These are phyloP conservation scores for Pythium brachiatum DNA, from an alignment of 352 stramenopile species.

Conservation along the genomic window DNA sequence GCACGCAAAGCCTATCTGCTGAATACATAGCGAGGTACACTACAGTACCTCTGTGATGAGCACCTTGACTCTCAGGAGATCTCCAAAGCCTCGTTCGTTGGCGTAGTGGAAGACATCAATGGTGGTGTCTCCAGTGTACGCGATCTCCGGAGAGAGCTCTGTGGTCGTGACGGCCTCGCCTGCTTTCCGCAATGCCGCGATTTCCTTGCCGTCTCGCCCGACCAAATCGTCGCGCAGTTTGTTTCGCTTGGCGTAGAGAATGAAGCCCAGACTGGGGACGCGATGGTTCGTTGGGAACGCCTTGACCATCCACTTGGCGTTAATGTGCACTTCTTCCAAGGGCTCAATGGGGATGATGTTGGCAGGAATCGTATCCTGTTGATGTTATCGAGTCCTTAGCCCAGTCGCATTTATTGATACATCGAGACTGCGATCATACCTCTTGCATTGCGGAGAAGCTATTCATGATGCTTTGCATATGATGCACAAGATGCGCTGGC, in stretches of 20 bases:
- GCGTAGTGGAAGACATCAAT: conserved; percentile 48
- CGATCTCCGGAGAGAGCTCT: conserved; percentile 50
- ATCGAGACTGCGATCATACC: conserved; percentile 20
- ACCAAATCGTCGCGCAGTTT: conserved; percentile 53
- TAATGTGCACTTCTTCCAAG: conserved; percentile 55
- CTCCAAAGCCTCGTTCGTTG: conserved; percentile 21
- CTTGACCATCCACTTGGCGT: conserved; percentile 54
- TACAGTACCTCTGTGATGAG: conserved; percentile 77
- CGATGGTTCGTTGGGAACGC: conserved; percentile 69
- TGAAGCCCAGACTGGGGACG: conserved; percentile 72
- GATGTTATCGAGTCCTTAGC: not conserved
- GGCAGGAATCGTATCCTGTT: conserved; percentile 40
- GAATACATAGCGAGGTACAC: too few relatives aligned
- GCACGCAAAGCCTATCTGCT: too few relatives aligned
- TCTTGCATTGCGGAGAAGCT: conserved; percentile 61
- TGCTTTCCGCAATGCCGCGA: conserved; percentile 42
- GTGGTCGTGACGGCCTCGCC: conserved; percentile 45
- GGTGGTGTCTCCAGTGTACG: conserved; percentile 83
- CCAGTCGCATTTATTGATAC: not conserved
- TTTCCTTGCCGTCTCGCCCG: conserved; percentile 34
- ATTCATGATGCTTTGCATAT: conserved; percentile 55
- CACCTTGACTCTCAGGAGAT: conserved; percentile 63
- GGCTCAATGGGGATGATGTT: conserved; percentile 48
- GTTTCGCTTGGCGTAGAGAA: conserved; percentile 61
- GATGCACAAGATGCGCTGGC: conserved; percentile 43